Evolutionary conservation across 2,329 filamentous ascomycete genomes (phyloP), one percentile per base, ranked within the genome.

Genomic region (Venturia carpophila): DNA sequence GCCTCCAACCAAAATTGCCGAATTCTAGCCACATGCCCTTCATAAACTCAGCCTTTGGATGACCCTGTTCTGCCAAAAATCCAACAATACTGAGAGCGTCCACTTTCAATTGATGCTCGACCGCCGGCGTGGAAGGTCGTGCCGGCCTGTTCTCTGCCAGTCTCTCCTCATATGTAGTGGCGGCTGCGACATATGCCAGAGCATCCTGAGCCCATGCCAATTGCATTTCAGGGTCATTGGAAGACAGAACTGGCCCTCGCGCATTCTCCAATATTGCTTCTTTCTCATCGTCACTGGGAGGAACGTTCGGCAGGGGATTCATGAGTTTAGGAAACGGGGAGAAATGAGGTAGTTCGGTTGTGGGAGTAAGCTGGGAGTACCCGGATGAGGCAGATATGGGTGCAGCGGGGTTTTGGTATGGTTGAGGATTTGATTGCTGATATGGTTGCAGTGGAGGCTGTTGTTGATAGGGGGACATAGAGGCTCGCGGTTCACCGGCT

Each of bases 11-110:
- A 73, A 97, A 97, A 73, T 96, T 96, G 70, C 94, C 94, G 81
- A 97, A 99, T 74, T 99, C 94, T 62, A 96, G 82, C 94, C 94
- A 99, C 83, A 96, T 97, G 67, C 92, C 91, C 71, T 87, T 87
- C 80, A 97, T 91, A 75, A 97, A 99, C 69, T 95, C 86, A 30
- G 94, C 94, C 73, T 94, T 92, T 30, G 94, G 94, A 71, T 99
- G 94, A 68, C 88, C 86, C 75, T 99, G 94, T 63, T 92, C 89
- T 30, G 93, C 90, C 43, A 99, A 81, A 74, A 97, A 97, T 65
- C 84, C 84, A 70, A 97, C 89, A 67, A 99, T 94, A 73, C 92
- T 97, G 78, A 96, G 83, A 41, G 94, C 92, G 75, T 99, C 94
- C 62, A 88, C 79, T 68, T 89, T 87, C 68, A 99, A 80, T 72